Evolutionary conservation across 2,329 filamentous ascomycete species (phyloP), one percentile per base, ranked within the genome.

Genomic region (Aspergillus uvarum): DNA sequence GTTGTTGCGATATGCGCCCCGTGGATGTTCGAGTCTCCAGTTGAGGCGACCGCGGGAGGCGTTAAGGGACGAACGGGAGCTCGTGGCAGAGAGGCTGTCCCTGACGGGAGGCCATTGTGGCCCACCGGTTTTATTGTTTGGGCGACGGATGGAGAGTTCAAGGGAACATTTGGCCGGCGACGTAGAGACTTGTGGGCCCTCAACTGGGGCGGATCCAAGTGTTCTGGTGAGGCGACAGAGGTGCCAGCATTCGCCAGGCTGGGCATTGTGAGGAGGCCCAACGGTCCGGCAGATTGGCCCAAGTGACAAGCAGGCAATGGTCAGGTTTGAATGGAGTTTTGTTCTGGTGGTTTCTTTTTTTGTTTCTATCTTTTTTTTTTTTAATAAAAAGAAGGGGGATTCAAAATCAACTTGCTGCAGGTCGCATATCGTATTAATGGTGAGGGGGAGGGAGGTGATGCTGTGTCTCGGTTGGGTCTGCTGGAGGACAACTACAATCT

Each of bases 131-230:
- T 67, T 57, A 59, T 68, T 59, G 67, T 67, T 59, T 67, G 63
- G 63, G 65, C 67, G 62, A 67, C 62, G 54, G 64, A 56, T 53
- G 69, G 63, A 38, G 63, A 54, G 59, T 63, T 65, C 47, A 65
- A 62, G 51, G 65, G 54, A 31, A 70, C 57, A 63, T 75, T 68
- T 60, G 69, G 68, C 62, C 69, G 74, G 63, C 73, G 71, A 47
- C 76, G 76, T 42, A 79, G 72, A 35, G 70, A 60, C 66, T 79
- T 79, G 67, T 78, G 77, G 63, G 76, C 70, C 69, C 71, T 78
- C 62, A 78, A 63, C 38, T 70, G 67, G 31, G 71, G 67, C 57
- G 65, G 71, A 62, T 71, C 70, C 42, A 67, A 65, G 58, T 63
- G 59, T 61, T 64, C 62, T 59, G 62, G 62, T 58, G 67, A 67